Evolutionary conservation across 768 basidiomycete genomes (phyloP).

Genomic region (Clitopilus hobsonii): DNA sequence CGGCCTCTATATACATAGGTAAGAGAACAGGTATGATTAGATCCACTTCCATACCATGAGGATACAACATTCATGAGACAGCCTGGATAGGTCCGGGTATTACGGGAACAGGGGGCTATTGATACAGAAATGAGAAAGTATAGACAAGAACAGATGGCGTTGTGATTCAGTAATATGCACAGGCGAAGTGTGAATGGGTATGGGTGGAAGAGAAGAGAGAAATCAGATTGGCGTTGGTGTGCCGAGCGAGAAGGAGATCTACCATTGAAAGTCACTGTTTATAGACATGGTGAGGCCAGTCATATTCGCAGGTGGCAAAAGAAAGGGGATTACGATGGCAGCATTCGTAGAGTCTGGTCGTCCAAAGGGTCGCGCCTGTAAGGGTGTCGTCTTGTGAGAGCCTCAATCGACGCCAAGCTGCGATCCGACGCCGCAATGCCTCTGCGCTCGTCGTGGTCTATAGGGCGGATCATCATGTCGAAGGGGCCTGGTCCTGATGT

Average conservation of each 20-base stretch:
- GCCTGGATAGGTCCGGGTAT: background rate
- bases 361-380: slow-evolving; percentile 60
- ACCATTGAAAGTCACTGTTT: background rate
- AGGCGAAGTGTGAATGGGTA: background rate
- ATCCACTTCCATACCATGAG: background rate
- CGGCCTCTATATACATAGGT: background rate
- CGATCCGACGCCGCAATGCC: slow-evolving; percentile 22
- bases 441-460: slow-evolving; percentile 15
- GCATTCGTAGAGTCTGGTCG: slow-evolving; percentile 53
- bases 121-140: background rate
- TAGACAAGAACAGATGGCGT: background rate
- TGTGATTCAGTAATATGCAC: background rate
- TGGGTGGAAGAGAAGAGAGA: no score
- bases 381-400: slow-evolving; percentile 47
- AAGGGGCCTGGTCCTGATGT: background rate
- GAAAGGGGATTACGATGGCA: slow-evolving; percentile 21
- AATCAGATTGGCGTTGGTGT: background rate
- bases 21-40: no score
- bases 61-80: background rate
- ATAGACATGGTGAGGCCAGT: background rate
- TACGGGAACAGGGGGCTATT: background rate
- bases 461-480: slow-evolving; percentile 3
- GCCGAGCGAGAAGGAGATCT: background rate
- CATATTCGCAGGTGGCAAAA: background rate
- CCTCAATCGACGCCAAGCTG: slow-evolving; percentile 54